Evolutionary conservation across 495 filamentous ascomycete species (phyloP).

Genomic region (Trichoderma virens): DNA sequence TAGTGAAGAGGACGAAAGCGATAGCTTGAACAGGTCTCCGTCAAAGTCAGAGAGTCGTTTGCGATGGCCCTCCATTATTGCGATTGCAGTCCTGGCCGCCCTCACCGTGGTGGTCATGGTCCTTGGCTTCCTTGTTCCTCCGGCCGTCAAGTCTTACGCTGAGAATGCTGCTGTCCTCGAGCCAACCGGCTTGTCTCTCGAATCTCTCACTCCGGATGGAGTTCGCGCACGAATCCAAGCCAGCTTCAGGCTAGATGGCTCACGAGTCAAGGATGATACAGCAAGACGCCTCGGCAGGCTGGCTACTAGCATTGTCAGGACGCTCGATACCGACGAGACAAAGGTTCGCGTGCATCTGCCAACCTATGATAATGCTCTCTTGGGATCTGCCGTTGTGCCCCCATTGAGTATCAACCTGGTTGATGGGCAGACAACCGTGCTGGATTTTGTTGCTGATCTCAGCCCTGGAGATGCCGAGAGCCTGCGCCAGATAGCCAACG

Average conservation of each 20-base stretch:
- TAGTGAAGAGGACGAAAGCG: neutral
- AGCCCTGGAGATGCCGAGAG: slow-evolving; percentile 68
- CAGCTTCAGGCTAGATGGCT: slow-evolving; percentile 69
- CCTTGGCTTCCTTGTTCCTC: slow-evolving; percentile 72
- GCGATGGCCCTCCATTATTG: slow-evolving; percentile 38
- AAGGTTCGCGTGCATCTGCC: slow-evolving; percentile 73
- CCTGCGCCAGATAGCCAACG: slow-evolving; percentile 71
- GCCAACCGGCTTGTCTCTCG: slow-evolving; percentile 72
- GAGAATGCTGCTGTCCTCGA: slow-evolving; percentile 74
- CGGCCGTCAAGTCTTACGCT: slow-evolving; percentile 73
- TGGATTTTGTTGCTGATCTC: slow-evolving; percentile 74
- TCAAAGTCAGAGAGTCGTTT: neutral
- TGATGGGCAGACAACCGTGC: slow-evolving; percentile 63
- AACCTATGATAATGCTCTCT: slow-evolving; percentile 67
- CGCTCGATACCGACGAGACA: slow-evolving; percentile 61
- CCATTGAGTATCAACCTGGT: slow-evolving; percentile 63
- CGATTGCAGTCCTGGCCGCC: slow-evolving; percentile 32
- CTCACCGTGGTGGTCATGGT: slow-evolving; percentile 39
- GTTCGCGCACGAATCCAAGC: slow-evolving; percentile 72
- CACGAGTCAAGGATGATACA: slow-evolving; percentile 57
- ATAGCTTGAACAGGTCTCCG: neutral
- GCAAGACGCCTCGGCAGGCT: slow-evolving; percentile 67
- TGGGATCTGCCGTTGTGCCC: slow-evolving; percentile 71
- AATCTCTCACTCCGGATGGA: slow-evolving; percentile 70
- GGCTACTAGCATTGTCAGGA: slow-evolving; percentile 71